Evolutionary conservation across 2,329 filamentous ascomycete genomes (phyloP), one percentile per base, ranked within the genome.

Genomic region (Penicillium sp.): DNA sequence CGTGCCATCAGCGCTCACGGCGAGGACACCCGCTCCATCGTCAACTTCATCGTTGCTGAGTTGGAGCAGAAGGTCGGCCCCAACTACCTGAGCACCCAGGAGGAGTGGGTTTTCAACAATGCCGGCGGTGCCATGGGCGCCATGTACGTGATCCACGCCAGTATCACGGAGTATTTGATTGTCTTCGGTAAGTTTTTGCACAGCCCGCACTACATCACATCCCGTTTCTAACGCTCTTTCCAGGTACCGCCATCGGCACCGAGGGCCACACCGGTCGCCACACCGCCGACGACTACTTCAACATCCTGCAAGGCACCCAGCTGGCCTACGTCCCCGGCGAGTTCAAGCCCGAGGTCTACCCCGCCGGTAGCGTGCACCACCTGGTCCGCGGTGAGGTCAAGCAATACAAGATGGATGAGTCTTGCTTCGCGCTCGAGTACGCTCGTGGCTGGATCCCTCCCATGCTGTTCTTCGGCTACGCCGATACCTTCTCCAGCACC

Each of bases 41-140:
- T 91, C 56, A 69, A 80, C 60, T 86, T 83, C 75, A 92, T 95
- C 62, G 84, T 90, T 48, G 68, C 76, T 56, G 86, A 90, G 75
- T 80, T 95, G 51, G 77, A 79, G 62, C 76, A 77, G 62, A 81
- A 80, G 59, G 56, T 76, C 36, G 70, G 68, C 13, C 60, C 67
- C 14, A 67, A 69, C 27, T 64, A 90, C 72, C 68, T 93, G 68
- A 91, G 88, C 76, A 70, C 83, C 51, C 77, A 88, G 55, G 85
- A 93, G 76, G 88, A 93, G 73, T 96, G 90, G 90, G 81, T 95
- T 43, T 93, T 96, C 67, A 96, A 95, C 81, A 95, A 95, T 68
- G 90, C 90, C 48, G 91, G 91, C 48, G 91, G 91, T 59, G 90
- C 90, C 48, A 96, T 95, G 91, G 91, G 91, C 52, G 89, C 83